Base-by-base conservation (phyloP, 192 early-diverging fungal genomes). In the Powellomyces hirtus region DNA sequence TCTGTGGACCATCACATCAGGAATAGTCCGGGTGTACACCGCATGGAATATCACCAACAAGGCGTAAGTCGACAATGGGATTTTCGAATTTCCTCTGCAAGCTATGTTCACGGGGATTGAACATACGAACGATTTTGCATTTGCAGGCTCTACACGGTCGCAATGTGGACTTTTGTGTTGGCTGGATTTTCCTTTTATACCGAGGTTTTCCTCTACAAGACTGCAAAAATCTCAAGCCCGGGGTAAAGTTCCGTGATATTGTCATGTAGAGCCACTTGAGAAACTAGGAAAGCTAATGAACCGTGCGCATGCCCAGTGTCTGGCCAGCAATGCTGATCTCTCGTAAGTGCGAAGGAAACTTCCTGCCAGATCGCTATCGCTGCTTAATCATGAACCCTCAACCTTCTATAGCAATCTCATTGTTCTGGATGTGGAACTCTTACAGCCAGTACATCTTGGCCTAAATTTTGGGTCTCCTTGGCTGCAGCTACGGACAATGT, bases 1-100 rank as follows among this genome's bases (percentile, higher is more conserved):
- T 5, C 79, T 87, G 24, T 98, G 94, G 94, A 96, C 95, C 0
- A 80, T 91, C 64, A 84, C 90, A 22, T 89, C 88, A 20, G 88
- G 84, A 1, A 79, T 94, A 37, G 76, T 98, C 56, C 89, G 95
- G 29, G 81, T 94, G 66, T 90, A 94, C 75, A 85, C 87, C 62
- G 91, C 93, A 16, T 96, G 89, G 69, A 88, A 96, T 78, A 86
- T 98, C 62, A 73, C 79, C 66, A 79, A 92, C 59, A 66, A 75
- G 55, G 76, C 73, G 90, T 91, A 77, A 64, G 59, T 60, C 29
- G 24, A 33, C 40, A 42, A 18, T 18, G 40, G 8, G 18, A 13
- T 42, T 42, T 18, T 42, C 40, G n/a, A n/a, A n/a, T n/a, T n/a
- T n/a, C n/a, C n/a, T n/a, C n/a, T n/a, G n/a, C n/a, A n/a, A n/a